phyloP scores from a whole-genome alignment of 495 filamentous ascomycete genomes.

The Neurospora sp. region DNA sequence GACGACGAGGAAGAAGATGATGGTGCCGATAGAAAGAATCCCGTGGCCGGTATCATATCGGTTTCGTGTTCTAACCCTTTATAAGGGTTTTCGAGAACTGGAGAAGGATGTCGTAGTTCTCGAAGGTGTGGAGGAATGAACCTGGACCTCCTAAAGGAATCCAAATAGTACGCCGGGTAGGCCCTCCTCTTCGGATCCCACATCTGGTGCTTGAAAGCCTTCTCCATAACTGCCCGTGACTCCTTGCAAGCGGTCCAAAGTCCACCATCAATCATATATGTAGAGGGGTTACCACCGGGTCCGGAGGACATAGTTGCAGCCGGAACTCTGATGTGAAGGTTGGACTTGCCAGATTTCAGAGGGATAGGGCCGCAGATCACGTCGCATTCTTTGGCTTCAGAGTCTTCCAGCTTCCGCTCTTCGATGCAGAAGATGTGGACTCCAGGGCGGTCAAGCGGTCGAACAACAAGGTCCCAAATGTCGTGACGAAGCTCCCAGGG shows the following conservation, averaged over 20 bases:
- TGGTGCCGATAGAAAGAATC: not conserved
- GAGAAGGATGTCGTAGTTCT: not conserved
- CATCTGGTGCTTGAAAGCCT: not conserved
- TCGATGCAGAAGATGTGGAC: not conserved
- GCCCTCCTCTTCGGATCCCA: not conserved
- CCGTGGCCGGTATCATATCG: not conserved
- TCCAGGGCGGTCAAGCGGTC: not conserved
- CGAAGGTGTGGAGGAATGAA: not conserved
- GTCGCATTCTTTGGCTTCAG: not conserved
- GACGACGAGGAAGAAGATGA: not conserved
- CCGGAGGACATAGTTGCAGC: not conserved
- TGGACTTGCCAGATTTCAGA: not conserved
- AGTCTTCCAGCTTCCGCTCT: not conserved
- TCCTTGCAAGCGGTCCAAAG: constrained; percentile 2
- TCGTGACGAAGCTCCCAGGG: not conserved
- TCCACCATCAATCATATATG: not conserved
- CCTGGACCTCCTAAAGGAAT: not conserved
- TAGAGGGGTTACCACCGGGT: not conserved
- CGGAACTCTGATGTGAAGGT: not conserved
- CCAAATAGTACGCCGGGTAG: not conserved
- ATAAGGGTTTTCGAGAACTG: not conserved
- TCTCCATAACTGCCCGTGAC: not conserved
- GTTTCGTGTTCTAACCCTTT: not conserved
- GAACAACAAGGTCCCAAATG: not conserved
- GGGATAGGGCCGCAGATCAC: not conserved